Evolutionary conservation across 495 filamentous ascomycete species (phyloP), one percentile per base, ranked within the genome.

Genomic region (Neurospora sp.): DNA sequence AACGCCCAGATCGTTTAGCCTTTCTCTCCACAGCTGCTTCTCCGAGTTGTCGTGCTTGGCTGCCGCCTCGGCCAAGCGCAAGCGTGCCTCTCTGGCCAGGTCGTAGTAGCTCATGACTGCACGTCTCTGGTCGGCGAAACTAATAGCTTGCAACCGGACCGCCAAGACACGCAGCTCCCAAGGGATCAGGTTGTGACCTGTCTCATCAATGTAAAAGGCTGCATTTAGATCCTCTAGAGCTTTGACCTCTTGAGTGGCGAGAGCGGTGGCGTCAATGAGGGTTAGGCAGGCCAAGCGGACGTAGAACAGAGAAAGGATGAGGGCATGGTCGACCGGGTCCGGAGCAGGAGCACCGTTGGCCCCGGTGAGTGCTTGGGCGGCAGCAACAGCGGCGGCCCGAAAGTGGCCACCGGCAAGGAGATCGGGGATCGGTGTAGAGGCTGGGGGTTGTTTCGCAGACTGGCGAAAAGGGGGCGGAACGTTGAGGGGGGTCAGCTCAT

Each of bases 91-190:
- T 16, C 90, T 77, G 0, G 90, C 96, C 1, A 99, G 86, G 72
- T 97, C 94, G 78, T 97, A 98, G 77, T 96, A 91, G 31, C 90
- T 90, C 80, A 92, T 93, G 45, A 99, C 89, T n/a, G 90, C 90
- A 70, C 93, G 85, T n/a, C 94, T 86, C 45, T 89, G 86, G 81
- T 98, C 96, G 18, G 89, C 90, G 75, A 93, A 95, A 1, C 91
- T 93, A 44, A 97, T 89, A 16, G 91, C 91, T 76, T 97, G 93
- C 40, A 98, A 85, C 3, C 94, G 85, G 31, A 97, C 91, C 3
- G 88, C 89, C 10, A 98, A 83, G 3, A 97, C 87, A 5, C 95
- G 87, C 68, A 99, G 85, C 69, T 91, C 90, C 96, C 96, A 99
- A 8, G 95, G 95, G 0, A 93, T 90, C 4, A 95, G 85, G 80